Conservation (phyloP, 805 yeast genomes). For the Diddensiella santjacobensis region DNA sequence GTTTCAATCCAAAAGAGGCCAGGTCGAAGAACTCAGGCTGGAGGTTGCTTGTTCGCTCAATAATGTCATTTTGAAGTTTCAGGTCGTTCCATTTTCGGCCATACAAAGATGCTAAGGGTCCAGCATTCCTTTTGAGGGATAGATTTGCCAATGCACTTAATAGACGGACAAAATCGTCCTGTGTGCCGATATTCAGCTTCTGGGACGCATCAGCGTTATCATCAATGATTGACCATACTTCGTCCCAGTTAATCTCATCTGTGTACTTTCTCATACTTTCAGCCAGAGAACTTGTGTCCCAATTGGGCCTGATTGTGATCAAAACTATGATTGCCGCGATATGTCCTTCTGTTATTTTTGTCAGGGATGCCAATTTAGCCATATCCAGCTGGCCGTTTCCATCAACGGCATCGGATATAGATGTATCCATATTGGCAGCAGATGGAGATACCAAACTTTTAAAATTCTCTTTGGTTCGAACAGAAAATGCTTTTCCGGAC, state of each 20-base stretch:
- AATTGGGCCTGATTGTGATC: neutral
- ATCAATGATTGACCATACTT: slow-evolving; percentile 1
- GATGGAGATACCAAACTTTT: neutral
- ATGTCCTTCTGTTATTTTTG: neutral
- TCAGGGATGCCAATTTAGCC: neutral
- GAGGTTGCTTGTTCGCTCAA: slow-evolving; percentile 6
- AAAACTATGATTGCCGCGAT: neutral
- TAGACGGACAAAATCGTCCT: neutral
- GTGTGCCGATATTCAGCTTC: neutral
- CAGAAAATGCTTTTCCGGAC: neutral
- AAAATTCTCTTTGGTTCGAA: neutral
- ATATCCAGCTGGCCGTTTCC: neutral
- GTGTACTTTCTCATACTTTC: neutral
- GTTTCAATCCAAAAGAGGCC: slow-evolving; percentile 8
- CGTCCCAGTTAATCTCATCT: slow-evolving; percentile 6
- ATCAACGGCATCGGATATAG: neutral
- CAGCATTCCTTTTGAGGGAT: neutral
- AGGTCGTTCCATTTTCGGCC: slow-evolving; percentile 12
- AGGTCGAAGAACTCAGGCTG: slow-evolving; percentile 9
- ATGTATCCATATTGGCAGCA: neutral
- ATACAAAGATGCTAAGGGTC: slow-evolving; percentile 5
- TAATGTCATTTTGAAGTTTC: slow-evolving; percentile 11
- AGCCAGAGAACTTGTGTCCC: neutral
- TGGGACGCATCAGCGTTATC: neutral
- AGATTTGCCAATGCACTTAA: neutral